Conservation (phyloP, 1,284 basidiomycete species). For the Pseudozyma tsukubaensis region DNA sequence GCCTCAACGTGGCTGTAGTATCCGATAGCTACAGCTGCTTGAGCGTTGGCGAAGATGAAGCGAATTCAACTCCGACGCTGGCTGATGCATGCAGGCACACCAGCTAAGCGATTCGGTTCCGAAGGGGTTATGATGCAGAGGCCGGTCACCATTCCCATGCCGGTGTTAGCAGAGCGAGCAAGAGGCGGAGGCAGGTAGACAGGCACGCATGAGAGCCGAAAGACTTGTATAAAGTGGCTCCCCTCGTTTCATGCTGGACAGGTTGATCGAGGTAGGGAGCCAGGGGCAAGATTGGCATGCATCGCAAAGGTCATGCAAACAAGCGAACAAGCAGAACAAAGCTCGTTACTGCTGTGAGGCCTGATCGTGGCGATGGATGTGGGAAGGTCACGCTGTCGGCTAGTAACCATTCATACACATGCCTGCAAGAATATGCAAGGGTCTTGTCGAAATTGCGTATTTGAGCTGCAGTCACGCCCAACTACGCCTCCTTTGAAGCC, state of each 20-base stretch:
- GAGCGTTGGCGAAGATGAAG: not conserved
- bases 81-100: slow-evolving; percentile 4
- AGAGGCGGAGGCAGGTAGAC: not conserved
- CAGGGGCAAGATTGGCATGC: slow-evolving; percentile 15
- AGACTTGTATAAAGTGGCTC: not conserved
- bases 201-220: not conserved
- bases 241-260: not conserved
- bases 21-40: not conserved
- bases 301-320: not conserved
- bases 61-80: not conserved
- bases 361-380: not conserved
- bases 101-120: slow-evolving; percentile 1
- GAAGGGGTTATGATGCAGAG: slow-evolving; percentile 12
- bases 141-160: not conserved
- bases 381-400: not conserved
- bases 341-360: not conserved
- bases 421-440: slow-evolving; percentile 28
- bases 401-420: slow-evolving; percentile 1
- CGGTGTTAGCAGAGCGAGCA: slow-evolving; percentile 3
- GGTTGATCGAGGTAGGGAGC: not conserved
- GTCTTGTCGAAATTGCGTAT: slow-evolving; percentile 12
- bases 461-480: slow-evolving; percentile 11
- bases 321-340: slow-evolving; percentile 15
- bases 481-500: slow-evolving; percentile 2
- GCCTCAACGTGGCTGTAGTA: slow-evolving; percentile 11